Percentiles rank a stretch among this genome's conserved stretches.
Evolutionary conservation across 2,329 filamentous ascomycete species (phyloP).

Genomic region (Paecilomyces sp.): DNA sequence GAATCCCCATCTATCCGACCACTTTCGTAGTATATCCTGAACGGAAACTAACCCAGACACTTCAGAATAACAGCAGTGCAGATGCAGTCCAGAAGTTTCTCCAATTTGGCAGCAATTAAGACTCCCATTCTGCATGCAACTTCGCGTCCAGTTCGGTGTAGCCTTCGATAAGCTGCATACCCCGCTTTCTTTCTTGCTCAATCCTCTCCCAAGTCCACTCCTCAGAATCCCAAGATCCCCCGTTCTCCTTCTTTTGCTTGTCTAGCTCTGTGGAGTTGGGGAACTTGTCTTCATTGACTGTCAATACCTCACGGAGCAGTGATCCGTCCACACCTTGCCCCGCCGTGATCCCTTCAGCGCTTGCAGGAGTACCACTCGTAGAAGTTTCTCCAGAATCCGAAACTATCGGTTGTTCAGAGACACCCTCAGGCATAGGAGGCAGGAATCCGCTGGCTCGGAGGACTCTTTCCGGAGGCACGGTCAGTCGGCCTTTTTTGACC

Average conservation of each 20-base stretch:
- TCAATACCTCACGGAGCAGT: conserved; percentile 29
- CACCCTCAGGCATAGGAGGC: conserved; percentile 61
- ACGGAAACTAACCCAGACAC: background rate
- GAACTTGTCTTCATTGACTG: conserved; percentile 22
- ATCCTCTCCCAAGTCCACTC: conserved; percentile 56
- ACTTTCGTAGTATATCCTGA: background rate
- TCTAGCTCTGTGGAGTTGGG: conserved; percentile 20
- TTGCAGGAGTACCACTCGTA: conserved; percentile 24
- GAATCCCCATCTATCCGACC: background rate
- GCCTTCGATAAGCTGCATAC: conserved; percentile 48
- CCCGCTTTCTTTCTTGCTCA: conserved; percentile 50
- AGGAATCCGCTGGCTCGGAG: conserved; percentile 66
- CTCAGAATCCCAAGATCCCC: conserved; percentile 25
- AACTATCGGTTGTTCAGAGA: conserved; percentile 11
- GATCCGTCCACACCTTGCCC: conserved; percentile 26
- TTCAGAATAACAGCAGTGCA: background rate
- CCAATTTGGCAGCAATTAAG: background rate
- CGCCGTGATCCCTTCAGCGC: conserved; percentile 23
- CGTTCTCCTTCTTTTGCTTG: conserved; percentile 23
- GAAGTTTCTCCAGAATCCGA: conserved; percentile 17
- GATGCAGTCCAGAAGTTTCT: background rate
- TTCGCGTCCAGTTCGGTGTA: conserved; percentile 47
- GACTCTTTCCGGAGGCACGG: conserved; percentile 72
- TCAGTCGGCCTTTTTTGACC: conserved; percentile 73
- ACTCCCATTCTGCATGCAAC: conserved; percentile 43